Evolutionary conservation across 805 yeast genomes (phyloP), one percentile per base, ranked within the genome.

Genomic region (Zygoascus bituminiphila): DNA sequence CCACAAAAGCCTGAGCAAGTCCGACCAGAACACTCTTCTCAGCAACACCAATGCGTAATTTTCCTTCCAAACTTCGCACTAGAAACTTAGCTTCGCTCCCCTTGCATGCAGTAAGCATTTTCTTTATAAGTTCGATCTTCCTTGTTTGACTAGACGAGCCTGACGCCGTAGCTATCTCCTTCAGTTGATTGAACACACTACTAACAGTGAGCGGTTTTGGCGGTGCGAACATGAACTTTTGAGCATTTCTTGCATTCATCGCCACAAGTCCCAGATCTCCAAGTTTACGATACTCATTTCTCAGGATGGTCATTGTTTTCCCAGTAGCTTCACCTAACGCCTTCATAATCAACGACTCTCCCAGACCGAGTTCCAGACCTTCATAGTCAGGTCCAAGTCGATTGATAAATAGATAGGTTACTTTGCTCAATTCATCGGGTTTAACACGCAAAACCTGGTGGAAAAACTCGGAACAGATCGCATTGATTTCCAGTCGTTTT

Each of bases 251-350:
- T 0, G 96, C 86, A 48, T 78, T 77, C 55, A 81, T 79, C 0
- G 98, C 98, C 49, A 93, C 93, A 31, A 78, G 69, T 1, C 98
- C 98, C 51, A 93, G 72, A 67, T 93, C 98, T 35, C 98, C 98
- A 6, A 78, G 75, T 53, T 84, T 79, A 46, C 79, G 82, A 59
- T 82, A 85, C 51, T 87, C 93, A 26, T 72, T 70, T 62, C 80
- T 88, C 46, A 93, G 76, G 52, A 82, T 86, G 2, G 79, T 69
- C 0, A 78, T 56, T 0, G 89, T 75, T 48, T 95, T 73, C 1
- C 98, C 98, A 15, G 95, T 89, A 44, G 95, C 79, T 60, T 86
- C 95, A 31, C 88, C 80, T 37, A 93, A 78, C 0, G 98, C 93
- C 60, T 89, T 93, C 59, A 89, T 79, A 23, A 93, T 69, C 9